Evolutionary conservation across 495 filamentous ascomycete species (phyloP), one percentile per base, ranked within the genome.

Genomic region (Pseudevernia furfuracea): DNA sequence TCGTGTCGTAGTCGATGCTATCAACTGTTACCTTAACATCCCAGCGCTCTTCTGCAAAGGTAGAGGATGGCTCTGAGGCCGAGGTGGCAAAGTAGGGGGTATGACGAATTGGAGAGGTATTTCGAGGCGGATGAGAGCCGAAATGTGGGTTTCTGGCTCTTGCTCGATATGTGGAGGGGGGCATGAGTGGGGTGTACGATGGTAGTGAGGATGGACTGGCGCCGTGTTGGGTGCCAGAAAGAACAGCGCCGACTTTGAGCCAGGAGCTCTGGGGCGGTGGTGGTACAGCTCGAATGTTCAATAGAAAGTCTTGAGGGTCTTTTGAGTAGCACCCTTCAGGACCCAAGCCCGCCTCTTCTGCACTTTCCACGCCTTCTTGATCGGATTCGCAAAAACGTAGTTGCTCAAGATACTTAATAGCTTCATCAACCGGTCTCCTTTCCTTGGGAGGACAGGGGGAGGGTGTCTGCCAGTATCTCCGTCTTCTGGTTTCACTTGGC

Each of bases 21-120:
- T 90, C 86, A 60, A 90, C 84, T 32, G 82, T 87, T 52, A 90
- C 85, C 66, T 85, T 86, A 56, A 90, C 87, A 8, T 87, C 86
- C 87, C 87, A 90, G 23, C 82, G 78, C 63, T 88, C 86, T 61
- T 86, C 70, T 78, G 59, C 77, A 73, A 52, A 64, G 72, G 11
- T 63, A 68, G 12, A 74, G 74, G 55, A 72, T 66, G 9, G 76
- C 71, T 57, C 67, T 73, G 60, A 79, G 72, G 17, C 74, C 6
- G 55, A 28, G 41, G 43, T 10, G 52, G 52, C 52, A 30, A 55
- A 30, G 46, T 63, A 32, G 21, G 41, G 34, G n/a, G 37, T 23
- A 7, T 66, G 36, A 15, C 32, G 39, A 15, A 57, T 25, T 17
- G 60, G 52, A 8, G 63, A 69, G 19, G 41, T 60, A 14, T 60